A percentile compares a stretch with the other conserved stretches of the same genome.
Conservation (phyloP, 495 filamentous ascomycete genomes). For the Aspergillus bertholletiae region DNA sequence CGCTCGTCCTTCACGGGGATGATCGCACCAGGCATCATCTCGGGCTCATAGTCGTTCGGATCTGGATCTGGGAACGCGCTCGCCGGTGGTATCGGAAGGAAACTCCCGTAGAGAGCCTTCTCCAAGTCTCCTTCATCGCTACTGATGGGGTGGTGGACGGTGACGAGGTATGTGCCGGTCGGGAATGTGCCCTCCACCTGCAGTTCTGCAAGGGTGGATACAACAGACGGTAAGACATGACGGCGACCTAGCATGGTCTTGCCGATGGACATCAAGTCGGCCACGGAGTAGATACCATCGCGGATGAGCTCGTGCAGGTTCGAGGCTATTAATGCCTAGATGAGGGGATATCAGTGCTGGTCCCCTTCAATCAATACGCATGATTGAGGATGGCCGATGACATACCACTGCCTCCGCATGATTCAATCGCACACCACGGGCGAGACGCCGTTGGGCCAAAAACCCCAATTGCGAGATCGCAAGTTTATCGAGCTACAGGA, state of each 20-base stretch:
- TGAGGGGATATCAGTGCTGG: conserved; percentile 1
- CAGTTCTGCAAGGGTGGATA: conserved; percentile 71
- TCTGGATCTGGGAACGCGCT: conserved; percentile 62
- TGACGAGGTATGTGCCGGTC: conserved; percentile 89
- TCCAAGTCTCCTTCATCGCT: conserved; percentile 84
- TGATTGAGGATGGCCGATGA: conserved; percentile 4
- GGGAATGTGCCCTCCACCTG: conserved; percentile 95
- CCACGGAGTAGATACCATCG: conserved; percentile 89
- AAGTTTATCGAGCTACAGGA: conserved; percentile 86
- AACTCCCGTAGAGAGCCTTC: conserved; percentile 86
- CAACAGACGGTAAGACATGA: conserved; percentile 84
- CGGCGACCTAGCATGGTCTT: conserved; percentile 90
- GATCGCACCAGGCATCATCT: conserved; percentile 75
- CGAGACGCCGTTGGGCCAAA: conserved; percentile 84
- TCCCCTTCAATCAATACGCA: not conserved
- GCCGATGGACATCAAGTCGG: conserved; percentile 89
- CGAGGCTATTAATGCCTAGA: conserved; percentile 81
- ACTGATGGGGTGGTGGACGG: conserved; percentile 85
- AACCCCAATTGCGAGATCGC: conserved; percentile 84
- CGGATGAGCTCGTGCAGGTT: conserved; percentile 96
- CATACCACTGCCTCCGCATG: conserved; percentile 85
- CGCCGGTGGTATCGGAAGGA: conserved; percentile 74
- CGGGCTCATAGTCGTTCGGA: conserved; percentile 56
- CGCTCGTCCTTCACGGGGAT: conserved; percentile 61
- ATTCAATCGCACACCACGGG: conserved; percentile 84